Evolutionary conservation across 768 basidiomycete species (phyloP).

Genomic region (Daedaleopsis sinensis): DNA sequence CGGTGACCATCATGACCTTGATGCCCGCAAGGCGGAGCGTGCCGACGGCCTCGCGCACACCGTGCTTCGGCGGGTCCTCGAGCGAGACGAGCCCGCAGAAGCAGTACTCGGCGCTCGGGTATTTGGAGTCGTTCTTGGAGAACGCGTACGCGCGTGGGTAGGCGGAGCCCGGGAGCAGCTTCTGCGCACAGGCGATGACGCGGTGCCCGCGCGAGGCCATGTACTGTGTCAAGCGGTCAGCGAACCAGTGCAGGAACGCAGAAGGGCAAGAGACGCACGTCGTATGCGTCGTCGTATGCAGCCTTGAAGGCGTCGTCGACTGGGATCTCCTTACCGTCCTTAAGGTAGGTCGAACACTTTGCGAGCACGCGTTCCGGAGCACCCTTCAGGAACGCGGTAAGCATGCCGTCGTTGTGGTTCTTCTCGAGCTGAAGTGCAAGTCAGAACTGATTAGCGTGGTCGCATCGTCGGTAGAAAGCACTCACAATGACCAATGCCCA

Average conservation of each 20-base stretch:
- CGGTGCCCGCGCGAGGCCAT: slow-evolving; percentile 80
- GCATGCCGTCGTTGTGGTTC: slow-evolving; percentile 47
- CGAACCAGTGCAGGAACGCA: neutral
- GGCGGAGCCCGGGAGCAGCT: slow-evolving; percentile 50
- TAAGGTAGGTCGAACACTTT: slow-evolving; percentile 63
- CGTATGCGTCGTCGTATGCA: slow-evolving; percentile 62
- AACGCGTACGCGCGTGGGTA: slow-evolving; percentile 54
- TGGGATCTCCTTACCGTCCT: slow-evolving; percentile 48
- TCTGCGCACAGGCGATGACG: slow-evolving; percentile 72
- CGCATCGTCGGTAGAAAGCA: slow-evolving; percentile 5
- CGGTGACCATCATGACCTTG: slow-evolving; percentile 80
- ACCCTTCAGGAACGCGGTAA: slow-evolving; percentile 66
- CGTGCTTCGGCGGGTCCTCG: slow-evolving; percentile 73
- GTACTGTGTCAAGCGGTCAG: slow-evolving; percentile 44
- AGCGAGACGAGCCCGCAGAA: slow-evolving; percentile 69
- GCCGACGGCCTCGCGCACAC: slow-evolving; percentile 72
- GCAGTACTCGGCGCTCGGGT: slow-evolving; percentile 58
- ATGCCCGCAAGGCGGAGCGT: slow-evolving; percentile 72
- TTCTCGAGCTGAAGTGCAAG: slow-evolving; percentile 50
- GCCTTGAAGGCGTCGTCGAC: slow-evolving; percentile 59
- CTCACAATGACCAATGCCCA: slow-evolving; percentile 72
- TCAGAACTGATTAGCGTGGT: neutral
- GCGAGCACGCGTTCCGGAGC: slow-evolving; percentile 70
- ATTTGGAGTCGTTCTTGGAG: slow-evolving; percentile 55
- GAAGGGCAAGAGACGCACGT: slow-evolving; percentile 40